These are phyloP conservation scores for Cercophora scortea DNA, from an alignment of 495 filamentous ascomycete genomes.

Conservation along the genomic window DNA sequence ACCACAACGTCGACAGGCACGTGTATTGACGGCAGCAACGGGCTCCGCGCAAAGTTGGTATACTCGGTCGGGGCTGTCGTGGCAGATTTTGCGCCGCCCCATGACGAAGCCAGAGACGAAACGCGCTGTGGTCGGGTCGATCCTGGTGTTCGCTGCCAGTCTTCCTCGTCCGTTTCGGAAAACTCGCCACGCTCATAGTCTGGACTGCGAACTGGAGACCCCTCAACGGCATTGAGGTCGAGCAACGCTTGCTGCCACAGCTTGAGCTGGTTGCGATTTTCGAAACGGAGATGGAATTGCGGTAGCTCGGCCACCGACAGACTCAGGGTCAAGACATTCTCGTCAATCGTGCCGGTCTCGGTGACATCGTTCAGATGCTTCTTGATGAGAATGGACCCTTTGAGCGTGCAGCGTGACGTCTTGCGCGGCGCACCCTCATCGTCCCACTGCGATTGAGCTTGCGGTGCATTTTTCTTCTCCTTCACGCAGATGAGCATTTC, in stretches of 20 bases:
- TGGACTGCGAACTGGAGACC: conserved; percentile 52
- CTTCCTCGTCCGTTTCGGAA: conserved; percentile 85
- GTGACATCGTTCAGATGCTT: conserved; percentile 88
- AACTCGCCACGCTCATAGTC: conserved; percentile 72
- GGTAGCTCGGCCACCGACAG: conserved; percentile 93
- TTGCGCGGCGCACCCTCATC: conserved; percentile 55
- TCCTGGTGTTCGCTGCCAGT: conserved; percentile 59
- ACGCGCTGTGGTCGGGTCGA: conserved; percentile 63
- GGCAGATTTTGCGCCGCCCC: conserved; percentile 71
- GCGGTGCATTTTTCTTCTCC: conserved; percentile 69
- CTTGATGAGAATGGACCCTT: conserved; percentile 97
- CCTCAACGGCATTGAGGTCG: conserved; percentile 65
- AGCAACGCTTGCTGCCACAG: conserved; percentile 84
- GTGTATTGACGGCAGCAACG: conserved; percentile 60
- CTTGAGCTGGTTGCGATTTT: conserved; percentile 76
- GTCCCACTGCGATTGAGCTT: conserved; percentile 47
- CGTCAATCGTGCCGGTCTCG: conserved; percentile 61
- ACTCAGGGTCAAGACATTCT: conserved; percentile 79
- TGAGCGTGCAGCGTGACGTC: conserved; percentile 73
- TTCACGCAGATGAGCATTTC: conserved; percentile 99
- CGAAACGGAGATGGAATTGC: conserved; percentile 90
- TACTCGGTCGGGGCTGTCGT: conserved; percentile 79
- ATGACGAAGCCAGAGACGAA: conserved; percentile 79
- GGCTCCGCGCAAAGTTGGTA: conserved; percentile 52
- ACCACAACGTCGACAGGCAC: conserved; percentile 94